Base-by-base conservation (phyloP, 768 basidiomycete species). In the Boletus fagicola region DNA sequence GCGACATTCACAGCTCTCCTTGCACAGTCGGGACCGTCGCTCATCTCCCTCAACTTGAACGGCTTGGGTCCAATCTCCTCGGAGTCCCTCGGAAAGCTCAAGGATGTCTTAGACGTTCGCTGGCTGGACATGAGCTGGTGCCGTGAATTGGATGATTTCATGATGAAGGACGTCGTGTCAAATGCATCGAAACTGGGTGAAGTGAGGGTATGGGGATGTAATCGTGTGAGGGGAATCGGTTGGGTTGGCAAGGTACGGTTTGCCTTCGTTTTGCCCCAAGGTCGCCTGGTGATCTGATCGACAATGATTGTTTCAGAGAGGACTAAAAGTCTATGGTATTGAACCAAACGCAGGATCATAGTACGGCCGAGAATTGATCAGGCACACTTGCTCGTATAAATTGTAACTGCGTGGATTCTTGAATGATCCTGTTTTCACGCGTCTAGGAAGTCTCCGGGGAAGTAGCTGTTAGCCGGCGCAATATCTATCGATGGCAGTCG, bases 61-160 rank as follows among this genome's bases (percentile, higher is more conserved):
- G 87, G 90, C 3, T 85, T 90, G 84, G 87, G 87, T 66, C 80
- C 80, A 4, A 77, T 83, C 0, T 77, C 79, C 0, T 75, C 78
- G 35, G 82, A 82, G 13, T 71, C 75, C 2, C 68, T 90, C 30
- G 73, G 63, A 13, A 65, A 74, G 24, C 68, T 71, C 43, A 66
- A 68, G 75, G 70, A 38, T 11, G 76, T 71, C 16, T 66, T 62
- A 3, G 73, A 78, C 36, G 59, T 96, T 67, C 73, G 68, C 63
- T 79, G 75, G 66, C 59, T 98, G 40, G 90, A 98, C 66, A 72
- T 94, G 3, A 88, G 94, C 1, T 98, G 89, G 83, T 94, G 94
- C 64, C 76, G 95, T 48, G 80, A 82, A 22, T 78, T 90, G 40
- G 88, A 94, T 57, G 89, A 98, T 71, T 94, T 89, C 65, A 78